Base-by-base conservation (phyloP, 2,329 filamentous ascomycete genomes). In the Nigrospora osmanthi region DNA sequence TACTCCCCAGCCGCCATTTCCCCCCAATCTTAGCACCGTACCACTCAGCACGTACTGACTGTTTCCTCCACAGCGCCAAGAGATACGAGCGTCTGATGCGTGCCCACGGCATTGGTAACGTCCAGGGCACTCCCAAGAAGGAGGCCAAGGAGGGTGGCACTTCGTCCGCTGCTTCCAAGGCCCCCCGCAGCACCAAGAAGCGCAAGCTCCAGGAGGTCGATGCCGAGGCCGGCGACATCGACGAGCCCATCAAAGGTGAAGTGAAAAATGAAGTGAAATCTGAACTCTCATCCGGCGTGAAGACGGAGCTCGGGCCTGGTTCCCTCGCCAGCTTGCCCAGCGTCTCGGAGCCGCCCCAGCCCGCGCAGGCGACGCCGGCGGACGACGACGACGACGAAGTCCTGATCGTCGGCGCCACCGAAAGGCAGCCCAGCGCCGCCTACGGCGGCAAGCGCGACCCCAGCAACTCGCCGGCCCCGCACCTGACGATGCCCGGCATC, bases 41-140 rank as follows among this genome's bases (percentile, higher is more conserved):
- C 31, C 7, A 15, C 5, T 16, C 17, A 17, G 16, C 15, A 11
- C 42, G 48, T 31, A 45, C 30, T 7, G 6, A 30, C 30, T n/a
- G 35, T 36, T 19, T 31, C 14, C 23, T 42, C 37, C 40, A 48
- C 55, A 86, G 83, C 2, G 76, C 80, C 50, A 86, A 86, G 63
- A 70, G 82, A 53, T 86, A 83, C 55, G 79, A 83, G 61, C 76
- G 82, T 31, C 71, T 87, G 57, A 69, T 83, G 64, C 81, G 82
- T 58, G 64, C 73, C 10, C 68, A 81, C 51, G 71, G 70, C 23
- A 75, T 82, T 44, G 42, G 52, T 11, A 42, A 56, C 41, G 57
- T 54, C 40, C 54, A 52, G 38, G 54, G 50, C 31, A 46, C 46
- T 11, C 50, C 55, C 35, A 42, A 45, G 30, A 52, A 54, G 41